Conservation (phyloP, 805 yeast species). For the Ogataea kodamae region DNA sequence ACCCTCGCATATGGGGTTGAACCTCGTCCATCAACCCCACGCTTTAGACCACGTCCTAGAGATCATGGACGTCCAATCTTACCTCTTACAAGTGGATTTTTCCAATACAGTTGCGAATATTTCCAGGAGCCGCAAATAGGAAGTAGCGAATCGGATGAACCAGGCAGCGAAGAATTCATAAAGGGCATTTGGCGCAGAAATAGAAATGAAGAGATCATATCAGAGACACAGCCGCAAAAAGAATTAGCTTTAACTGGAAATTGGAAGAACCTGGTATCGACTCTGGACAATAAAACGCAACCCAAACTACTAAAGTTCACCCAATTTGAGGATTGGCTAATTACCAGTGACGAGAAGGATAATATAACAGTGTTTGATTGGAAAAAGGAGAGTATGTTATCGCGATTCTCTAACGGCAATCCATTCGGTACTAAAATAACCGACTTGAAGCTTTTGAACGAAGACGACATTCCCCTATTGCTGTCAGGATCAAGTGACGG, state of each 20-base stretch:
- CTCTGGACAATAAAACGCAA: conserved; percentile 70
- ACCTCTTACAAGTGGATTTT: conserved; percentile 59
- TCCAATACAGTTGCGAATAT: conserved; percentile 80
- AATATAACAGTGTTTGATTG: conserved; percentile 87
- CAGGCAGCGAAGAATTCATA: conserved; percentile 83
- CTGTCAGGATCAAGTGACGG: conserved; percentile 94
- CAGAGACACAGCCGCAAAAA: conserved; percentile 88
- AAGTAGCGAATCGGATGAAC: conserved; percentile 79
- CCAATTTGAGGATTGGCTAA: conserved; percentile 83
- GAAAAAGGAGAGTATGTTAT: conserved; percentile 54
- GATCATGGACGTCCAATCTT: conserved; percentile 40
- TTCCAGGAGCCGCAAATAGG: conserved; percentile 96
- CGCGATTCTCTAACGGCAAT: conserved; percentile 76
- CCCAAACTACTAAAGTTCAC: conserved; percentile 78
- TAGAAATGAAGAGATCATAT: conserved; percentile 81
- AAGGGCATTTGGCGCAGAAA: conserved; percentile 84
- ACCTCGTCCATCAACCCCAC: conserved; percentile 55
- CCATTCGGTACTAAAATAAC: conserved; percentile 87
- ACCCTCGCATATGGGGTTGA: conserved; percentile 39
- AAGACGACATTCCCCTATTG: conserved; percentile 83
- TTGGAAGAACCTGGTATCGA: conserved; percentile 65
- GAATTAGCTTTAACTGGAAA: conserved; percentile 77
- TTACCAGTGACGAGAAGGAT: conserved; percentile 80
- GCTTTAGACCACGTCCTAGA: conserved; percentile 38
- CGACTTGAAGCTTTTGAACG: conserved; percentile 81